phyloP scores from a whole-genome alignment of 1,284 basidiomycete species.

The Malassezia vespertilionis region DNA sequence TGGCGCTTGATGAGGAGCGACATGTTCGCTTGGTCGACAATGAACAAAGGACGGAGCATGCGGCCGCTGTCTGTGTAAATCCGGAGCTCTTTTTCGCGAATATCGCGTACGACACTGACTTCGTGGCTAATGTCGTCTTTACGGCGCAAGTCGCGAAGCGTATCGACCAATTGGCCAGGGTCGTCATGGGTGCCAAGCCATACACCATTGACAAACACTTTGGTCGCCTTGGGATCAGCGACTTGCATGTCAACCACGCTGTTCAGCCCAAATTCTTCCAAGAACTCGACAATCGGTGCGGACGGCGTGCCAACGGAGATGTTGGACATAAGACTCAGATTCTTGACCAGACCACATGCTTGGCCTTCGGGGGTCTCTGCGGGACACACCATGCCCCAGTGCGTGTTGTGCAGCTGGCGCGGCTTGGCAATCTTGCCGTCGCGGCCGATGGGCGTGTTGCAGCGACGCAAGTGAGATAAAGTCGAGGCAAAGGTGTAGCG shows the following conservation, averaged over 20 bases:
- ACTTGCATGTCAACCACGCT: slow-evolving; percentile 41
- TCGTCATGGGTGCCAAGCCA: slow-evolving; percentile 99
- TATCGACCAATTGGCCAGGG: slow-evolving; percentile 79
- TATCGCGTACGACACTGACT: slow-evolving; percentile 92
- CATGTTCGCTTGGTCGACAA: slow-evolving; percentile 69
- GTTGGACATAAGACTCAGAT: slow-evolving; percentile 91
- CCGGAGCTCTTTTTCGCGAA: slow-evolving; percentile 84
- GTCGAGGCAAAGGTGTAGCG: slow-evolving; percentile 98
- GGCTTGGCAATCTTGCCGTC: slow-evolving; percentile 99
- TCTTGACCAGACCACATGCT: slow-evolving; percentile 97
- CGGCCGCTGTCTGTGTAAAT: slow-evolving; percentile 94
- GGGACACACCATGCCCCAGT: slow-evolving; percentile 96
- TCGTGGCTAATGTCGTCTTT: slow-evolving; percentile 93
- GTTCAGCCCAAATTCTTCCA: slow-evolving; percentile 77
- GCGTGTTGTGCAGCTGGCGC: slow-evolving; percentile 95
- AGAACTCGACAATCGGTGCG: slow-evolving; percentile 91
- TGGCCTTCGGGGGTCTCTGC: slow-evolving; percentile 99
- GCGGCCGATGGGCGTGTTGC: slow-evolving; percentile 93
- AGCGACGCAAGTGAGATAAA: slow-evolving; percentile 89
- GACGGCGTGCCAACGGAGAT: slow-evolving; percentile 95
- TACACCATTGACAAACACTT: slow-evolving; percentile 98
- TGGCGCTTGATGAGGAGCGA: slow-evolving; percentile 68
- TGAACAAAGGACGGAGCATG: slow-evolving; percentile 89
- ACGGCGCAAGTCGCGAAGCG: slow-evolving; percentile 78
- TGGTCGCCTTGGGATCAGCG: slow-evolving; percentile 54